These are phyloP conservation scores for Centaurea solstitialis DNA, from an alignment of 129 eudicot genomes.

Conservation along the genomic window DNA sequence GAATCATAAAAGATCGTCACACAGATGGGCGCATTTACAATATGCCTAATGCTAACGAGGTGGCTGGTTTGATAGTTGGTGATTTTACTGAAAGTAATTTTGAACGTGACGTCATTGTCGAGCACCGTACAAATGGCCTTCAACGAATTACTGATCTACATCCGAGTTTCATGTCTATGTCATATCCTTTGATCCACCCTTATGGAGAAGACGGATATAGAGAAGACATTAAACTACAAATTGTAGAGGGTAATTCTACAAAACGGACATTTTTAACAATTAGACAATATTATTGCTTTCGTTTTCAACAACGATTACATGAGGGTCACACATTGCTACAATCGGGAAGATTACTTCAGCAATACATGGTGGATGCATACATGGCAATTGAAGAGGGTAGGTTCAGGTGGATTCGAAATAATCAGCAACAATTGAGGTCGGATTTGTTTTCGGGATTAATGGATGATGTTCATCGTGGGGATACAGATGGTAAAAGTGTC, in stretches of 20 bases:
- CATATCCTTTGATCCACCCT: conserved; percentile 22
- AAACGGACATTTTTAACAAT: neutral
- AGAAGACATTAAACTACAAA: neutral
- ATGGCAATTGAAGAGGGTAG: no score
- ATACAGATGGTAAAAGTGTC: neutral
- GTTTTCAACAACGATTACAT: no score
- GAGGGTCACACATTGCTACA: no score
- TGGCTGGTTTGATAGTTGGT: conserved; percentile 10
- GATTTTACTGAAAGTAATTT: neutral
- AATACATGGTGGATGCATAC: no score
- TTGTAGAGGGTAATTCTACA: neutral
- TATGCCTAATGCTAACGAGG: neutral
- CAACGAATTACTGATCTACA: conserved; percentile 13
- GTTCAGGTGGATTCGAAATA: no score
- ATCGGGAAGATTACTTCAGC: no score
- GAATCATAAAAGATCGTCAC: neutral
- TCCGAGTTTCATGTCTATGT: conserved; percentile 11
- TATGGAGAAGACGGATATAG: conserved; percentile 12
- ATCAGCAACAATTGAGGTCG: no score
- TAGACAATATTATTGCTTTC: neutral
- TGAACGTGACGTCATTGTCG: conserved; percentile 11
- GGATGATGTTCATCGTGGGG: neutral
- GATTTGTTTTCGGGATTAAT: no score
- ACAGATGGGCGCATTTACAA: neutral
- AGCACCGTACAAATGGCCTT: neutral